Base-by-base conservation (phyloP, 2,329 filamentous ascomycete genomes). In the Acephala macrosclerotiorum region DNA sequence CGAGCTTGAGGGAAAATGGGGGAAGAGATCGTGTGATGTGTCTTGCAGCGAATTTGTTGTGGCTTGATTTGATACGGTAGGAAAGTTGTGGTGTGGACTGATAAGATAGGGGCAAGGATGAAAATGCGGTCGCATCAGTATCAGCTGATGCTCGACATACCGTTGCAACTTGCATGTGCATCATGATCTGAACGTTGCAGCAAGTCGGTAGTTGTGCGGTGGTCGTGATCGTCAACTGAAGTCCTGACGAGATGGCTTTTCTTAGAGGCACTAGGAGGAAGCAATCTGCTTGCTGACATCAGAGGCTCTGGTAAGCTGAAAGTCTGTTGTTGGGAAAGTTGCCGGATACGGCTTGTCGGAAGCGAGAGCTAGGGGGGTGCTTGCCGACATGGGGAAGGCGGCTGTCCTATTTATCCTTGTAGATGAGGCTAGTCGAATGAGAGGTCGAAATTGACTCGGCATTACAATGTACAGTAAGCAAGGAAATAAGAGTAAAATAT, bases 231-330 rank as follows among this genome's bases (percentile, higher is more conserved):
- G 16, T 22, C 29, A 12, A 22, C 3, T 53, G 7, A 25, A 29
- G 25, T 53, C 25, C 16, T 53, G 49, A 53, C 49, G 49, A 53
- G 25, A 33, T 53, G 25, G 49, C 25, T 33, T 53, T 53, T 22
- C n/a, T n/a, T n/a, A 6, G 16, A 26, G 49, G 18, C 4, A 22
- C 38, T 42, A 6, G 20, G 20, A 49, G 11, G 18, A n/a, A 2
- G 2, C n/a, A 62, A 62, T 58, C 64, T 65, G 67, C 42, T 67
- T 57, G 57, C 49, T 67, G 67, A 65, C 62, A 64, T 69, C 65
- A 68, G 64, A 65, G 67, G 62, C 65, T 57, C 49, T 65, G 60
- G 51, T 58, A 63, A 61, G 60, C 63, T 2, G 38, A 35, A n/a
- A 49, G 38, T 58, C 51, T 45, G 35, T 51, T 29, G 40, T 49